Percentiles rank a stretch among this genome's conserved stretches.
phyloP scores from a whole-genome alignment of 306 rosid species.

The Vigna trinervia region DNA sequence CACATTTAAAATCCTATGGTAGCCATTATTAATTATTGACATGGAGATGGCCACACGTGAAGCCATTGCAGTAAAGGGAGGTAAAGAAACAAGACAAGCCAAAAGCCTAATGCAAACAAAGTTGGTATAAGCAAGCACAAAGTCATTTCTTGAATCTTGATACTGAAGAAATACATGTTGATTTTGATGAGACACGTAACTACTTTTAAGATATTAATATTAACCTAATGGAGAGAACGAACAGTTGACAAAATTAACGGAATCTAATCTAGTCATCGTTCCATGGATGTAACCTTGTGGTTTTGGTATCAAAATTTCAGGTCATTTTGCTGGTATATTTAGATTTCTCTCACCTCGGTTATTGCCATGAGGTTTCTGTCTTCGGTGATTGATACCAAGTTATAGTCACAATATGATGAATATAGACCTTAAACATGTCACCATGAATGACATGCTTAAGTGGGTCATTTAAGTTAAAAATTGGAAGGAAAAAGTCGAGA shows the following conservation, averaged over 20 bases:
- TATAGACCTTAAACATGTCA: no score
- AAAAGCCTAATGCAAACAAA: background rate
- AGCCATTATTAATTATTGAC: background rate
- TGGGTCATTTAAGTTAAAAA: background rate
- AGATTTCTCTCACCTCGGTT: no score
- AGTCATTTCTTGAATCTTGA: background rate
- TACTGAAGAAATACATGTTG: background rate
- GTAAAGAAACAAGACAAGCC: no score
- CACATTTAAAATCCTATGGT: background rate
- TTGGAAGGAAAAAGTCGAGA: background rate
- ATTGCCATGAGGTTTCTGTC: no score
- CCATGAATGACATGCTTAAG: background rate
- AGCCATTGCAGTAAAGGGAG: background rate
- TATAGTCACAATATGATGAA: no score
- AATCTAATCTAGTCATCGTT: no score
- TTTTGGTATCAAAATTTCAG: no score
- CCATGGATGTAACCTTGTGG: no score
- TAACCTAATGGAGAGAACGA: background rate
- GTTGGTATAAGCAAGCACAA: background rate
- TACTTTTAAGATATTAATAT: background rate
- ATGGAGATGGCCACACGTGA: background rate
- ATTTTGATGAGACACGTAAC: background rate
- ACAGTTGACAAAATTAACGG: background rate
- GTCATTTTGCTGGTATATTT: no score
- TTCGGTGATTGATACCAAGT: no score